phyloP scores from a whole-genome alignment of 2,329 filamentous ascomycete species.

The Hypoxylon sp. region DNA sequence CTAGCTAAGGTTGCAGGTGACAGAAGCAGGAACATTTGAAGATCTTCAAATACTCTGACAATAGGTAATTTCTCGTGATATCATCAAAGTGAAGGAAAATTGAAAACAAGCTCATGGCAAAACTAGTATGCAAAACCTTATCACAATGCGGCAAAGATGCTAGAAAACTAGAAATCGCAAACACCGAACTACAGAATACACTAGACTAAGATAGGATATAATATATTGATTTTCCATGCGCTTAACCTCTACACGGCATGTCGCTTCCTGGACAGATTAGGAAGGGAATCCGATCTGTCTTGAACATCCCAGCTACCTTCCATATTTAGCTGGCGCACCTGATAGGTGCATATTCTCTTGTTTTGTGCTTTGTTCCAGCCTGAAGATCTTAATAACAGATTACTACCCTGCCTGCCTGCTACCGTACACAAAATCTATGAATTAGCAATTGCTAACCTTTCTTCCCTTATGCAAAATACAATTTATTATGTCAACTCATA shows the following conservation, averaged over 20 bases:
- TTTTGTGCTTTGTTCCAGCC: too few relatives aligned
- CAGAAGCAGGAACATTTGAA: conserved; percentile 26
- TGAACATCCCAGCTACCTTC: conserved; percentile 25
- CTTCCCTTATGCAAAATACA: too few relatives aligned
- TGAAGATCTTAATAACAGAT: too few relatives aligned
- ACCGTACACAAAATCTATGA: too few relatives aligned
- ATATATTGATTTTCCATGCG: conserved; percentile 22
- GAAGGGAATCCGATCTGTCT: conserved; percentile 25
- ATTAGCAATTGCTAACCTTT: too few relatives aligned
- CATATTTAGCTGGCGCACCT: conserved; percentile 22
- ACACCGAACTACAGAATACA: conserved; percentile 4
- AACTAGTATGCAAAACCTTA: conserved; percentile 2
- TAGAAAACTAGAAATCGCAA: background rate
- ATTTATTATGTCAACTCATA: too few relatives aligned
- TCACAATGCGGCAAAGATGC: conserved; percentile 4
- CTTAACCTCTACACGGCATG: conserved; percentile 22
- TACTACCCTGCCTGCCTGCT: too few relatives aligned
- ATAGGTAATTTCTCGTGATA: conserved; percentile 2
- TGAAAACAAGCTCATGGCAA: background rate
- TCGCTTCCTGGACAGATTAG: conserved; percentile 27
- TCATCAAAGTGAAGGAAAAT: background rate
- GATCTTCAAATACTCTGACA: conserved; percentile 5
- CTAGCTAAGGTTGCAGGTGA: conserved; percentile 21
- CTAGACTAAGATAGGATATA: conserved; percentile 21
- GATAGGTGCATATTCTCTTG: conserved; percentile 22